These are phyloP conservation scores for Blastocystis sp. DNA, from an alignment of 352 stramenopile genomes.

Conservation along the genomic window DNA sequence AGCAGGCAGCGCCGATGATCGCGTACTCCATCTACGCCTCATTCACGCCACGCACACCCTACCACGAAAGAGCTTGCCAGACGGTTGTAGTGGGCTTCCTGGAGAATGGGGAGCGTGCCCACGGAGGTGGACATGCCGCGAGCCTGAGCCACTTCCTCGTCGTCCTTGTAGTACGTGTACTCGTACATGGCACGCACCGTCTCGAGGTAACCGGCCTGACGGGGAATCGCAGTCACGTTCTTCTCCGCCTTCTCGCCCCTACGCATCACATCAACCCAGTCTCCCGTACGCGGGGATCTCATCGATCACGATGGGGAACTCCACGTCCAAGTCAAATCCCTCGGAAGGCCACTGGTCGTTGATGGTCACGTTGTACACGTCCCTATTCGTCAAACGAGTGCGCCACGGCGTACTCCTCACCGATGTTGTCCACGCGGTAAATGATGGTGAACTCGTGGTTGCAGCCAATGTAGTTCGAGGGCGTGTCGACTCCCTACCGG, in stretches of 20 bases:
- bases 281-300: conserved; percentile 7
- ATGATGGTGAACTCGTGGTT: conserved; percentile 47
- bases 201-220: conserved; percentile 11
- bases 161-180: neutral
- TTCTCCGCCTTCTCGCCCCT: neutral
- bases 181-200: neutral
- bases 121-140: conserved; percentile 1
- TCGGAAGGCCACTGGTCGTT: conserved; percentile 37
- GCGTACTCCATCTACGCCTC: conserved; percentile 2
- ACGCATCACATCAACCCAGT: neutral
- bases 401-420: neutral
- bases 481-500: conserved; percentile 17
- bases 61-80: conserved; percentile 17
- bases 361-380: conserved; percentile 51
- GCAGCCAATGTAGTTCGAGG: conserved; percentile 47
- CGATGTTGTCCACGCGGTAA: conserved; percentile 51
- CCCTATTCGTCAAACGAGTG: neutral
- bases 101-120: conserved; percentile 19
- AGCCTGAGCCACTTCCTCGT: neutral
- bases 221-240: conserved; percentile 5
- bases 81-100: conserved; percentile 24
- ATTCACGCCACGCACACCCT: neutral
- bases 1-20: conserved; percentile 4
- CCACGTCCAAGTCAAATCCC: conserved; percentile 36
- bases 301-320: neutral